These are phyloP conservation scores for Barnettozyma populi DNA, from an alignment of 805 yeast species.

Conservation along the genomic window DNA sequence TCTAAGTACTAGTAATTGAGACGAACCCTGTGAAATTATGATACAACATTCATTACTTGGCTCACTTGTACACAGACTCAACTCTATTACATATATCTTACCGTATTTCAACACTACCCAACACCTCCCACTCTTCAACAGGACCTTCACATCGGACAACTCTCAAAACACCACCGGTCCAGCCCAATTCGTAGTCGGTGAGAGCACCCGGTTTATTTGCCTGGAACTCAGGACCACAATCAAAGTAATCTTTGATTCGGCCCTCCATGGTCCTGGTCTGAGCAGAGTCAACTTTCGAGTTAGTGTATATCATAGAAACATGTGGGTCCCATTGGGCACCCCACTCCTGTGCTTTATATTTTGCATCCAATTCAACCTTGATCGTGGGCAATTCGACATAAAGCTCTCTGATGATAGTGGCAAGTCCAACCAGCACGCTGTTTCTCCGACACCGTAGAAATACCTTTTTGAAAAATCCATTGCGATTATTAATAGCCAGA, in stretches of 20 bases:
- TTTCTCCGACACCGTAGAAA: slow-evolving; percentile 18
- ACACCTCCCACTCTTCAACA: slow-evolving; percentile 58
- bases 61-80: neutral
- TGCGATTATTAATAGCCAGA: slow-evolving; percentile 14
- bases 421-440: slow-evolving; percentile 29
- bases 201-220: slow-evolving; percentile 17
- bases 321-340: slow-evolving; percentile 62
- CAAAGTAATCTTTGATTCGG: slow-evolving; percentile 60
- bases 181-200: slow-evolving; percentile 34
- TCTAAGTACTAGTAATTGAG: slow-evolving; percentile 17
- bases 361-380: slow-evolving; percentile 27
- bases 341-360: slow-evolving; percentile 52
- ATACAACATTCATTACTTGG: neutral
- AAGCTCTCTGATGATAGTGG: slow-evolving; percentile 47
- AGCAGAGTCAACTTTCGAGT: slow-evolving; percentile 63
- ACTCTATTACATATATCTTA: slow-evolving; percentile 5
- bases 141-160: slow-evolving; percentile 70
- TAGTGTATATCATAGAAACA: slow-evolving; percentile 63
- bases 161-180: slow-evolving; percentile 60
- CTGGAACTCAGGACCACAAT: slow-evolving; percentile 20
- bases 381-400: slow-evolving; percentile 42
- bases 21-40: neutral
- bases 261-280: slow-evolving; percentile 56
- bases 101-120: slow-evolving; percentile 42
- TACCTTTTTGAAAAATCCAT: slow-evolving; percentile 21